These are phyloP conservation scores for Tulasnella calospora DNA, from an alignment of 768 basidiomycete species.

Conservation along the genomic window DNA sequence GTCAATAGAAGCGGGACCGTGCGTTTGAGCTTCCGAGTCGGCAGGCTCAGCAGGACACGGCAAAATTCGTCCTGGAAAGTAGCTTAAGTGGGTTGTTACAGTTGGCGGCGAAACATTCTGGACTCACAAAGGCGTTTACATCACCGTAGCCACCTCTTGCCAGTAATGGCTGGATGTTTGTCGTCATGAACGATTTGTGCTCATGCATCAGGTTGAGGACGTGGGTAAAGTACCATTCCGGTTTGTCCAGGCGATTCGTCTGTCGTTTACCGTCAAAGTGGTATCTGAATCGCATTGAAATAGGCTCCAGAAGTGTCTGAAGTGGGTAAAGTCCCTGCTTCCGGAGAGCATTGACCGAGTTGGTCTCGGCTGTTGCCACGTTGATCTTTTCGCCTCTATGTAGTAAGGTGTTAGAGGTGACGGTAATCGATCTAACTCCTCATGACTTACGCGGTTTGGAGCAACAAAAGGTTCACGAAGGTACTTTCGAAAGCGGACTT, in stretches of 20 bases:
- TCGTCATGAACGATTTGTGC: slow-evolving; percentile 74
- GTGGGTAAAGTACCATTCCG: slow-evolving; percentile 96
- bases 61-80: slow-evolving; percentile 72
- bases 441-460: slow-evolving; percentile 70
- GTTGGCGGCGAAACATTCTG: background rate
- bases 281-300: slow-evolving; percentile 84
- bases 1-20: slow-evolving; percentile 68
- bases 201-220: slow-evolving; percentile 82
- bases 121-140: slow-evolving; percentile 70
- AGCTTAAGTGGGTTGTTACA: background rate
- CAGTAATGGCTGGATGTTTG: slow-evolving; percentile 65
- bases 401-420: background rate
- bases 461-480: slow-evolving; percentile 66
- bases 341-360: background rate
- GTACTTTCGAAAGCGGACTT: slow-evolving; percentile 66
- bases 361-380: slow-evolving; percentile 27
- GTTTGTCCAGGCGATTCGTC: slow-evolving; percentile 95
- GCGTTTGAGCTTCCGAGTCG: slow-evolving; percentile 67
- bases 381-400: slow-evolving; percentile 51
- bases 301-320: slow-evolving; percentile 75
- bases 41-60: slow-evolving; percentile 66
- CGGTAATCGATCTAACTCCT: background rate
- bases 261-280: slow-evolving; percentile 84
- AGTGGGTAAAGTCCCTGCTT: slow-evolving; percentile 72
- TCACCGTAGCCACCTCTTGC: slow-evolving; percentile 54